These are phyloP conservation scores for Avena atlantica DNA, from an alignment of 176 grass and related monocot species.

Conservation along the genomic window DNA sequence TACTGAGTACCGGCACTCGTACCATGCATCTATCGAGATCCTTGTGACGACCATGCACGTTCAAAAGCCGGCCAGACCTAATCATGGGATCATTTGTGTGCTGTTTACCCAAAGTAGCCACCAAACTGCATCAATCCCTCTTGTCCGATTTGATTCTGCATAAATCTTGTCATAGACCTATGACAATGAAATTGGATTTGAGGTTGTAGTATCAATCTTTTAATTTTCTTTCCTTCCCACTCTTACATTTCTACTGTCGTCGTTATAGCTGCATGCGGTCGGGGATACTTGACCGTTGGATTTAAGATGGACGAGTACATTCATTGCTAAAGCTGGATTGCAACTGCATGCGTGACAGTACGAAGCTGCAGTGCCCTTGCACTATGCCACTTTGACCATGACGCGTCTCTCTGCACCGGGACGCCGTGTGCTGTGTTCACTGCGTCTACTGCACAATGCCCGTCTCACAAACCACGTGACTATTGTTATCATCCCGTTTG, in stretches of 20 bases:
- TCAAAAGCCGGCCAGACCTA: neutral
- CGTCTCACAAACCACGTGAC: slow-evolving; percentile 1
- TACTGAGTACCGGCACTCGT: slow-evolving; percentile 8
- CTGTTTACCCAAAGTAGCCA: neutral
- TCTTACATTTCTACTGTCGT: neutral
- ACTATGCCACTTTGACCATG: neutral
- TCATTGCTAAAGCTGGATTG: neutral
- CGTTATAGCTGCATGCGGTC: neutral
- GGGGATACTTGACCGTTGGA: neutral
- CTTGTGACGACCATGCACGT: neutral
- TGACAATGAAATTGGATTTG: too few species aligned
- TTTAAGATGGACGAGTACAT: neutral
- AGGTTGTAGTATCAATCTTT: too few species aligned
- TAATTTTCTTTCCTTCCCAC: too few species aligned
- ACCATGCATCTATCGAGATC: neutral
- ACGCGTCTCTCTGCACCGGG: neutral
- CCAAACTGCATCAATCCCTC: neutral
- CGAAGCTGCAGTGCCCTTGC: neutral
- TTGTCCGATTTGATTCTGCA: neutral
- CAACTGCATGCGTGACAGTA: neutral
- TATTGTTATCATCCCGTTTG: neutral
- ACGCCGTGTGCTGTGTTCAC: neutral
- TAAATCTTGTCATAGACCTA: too few species aligned
- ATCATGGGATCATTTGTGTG: neutral
- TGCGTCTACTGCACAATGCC: neutral